A percentile compares a stretch with the other conserved stretches of the same genome.
These are phyloP conservation scores for Penicillium sp. DNA, from an alignment of 2,329 filamentous ascomycete species.

Conservation along the genomic window DNA sequence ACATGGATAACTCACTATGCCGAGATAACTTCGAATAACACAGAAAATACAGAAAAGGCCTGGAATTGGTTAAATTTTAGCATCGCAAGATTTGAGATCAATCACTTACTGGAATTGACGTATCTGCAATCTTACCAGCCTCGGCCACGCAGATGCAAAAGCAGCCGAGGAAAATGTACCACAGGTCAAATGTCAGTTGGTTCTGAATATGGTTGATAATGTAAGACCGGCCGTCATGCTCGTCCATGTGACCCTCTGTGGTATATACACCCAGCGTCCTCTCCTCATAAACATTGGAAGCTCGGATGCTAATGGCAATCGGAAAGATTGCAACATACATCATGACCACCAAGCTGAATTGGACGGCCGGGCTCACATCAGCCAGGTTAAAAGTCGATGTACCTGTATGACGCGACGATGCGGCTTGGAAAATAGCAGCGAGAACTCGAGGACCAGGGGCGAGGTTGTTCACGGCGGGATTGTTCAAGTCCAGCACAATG, in stretches of 20 bases:
- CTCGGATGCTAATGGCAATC: constrained; percentile 86
- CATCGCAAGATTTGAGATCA: neutral
- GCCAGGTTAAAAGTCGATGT: constrained; percentile 55
- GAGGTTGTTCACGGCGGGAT: constrained; percentile 46
- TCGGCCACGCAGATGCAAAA: constrained; percentile 62
- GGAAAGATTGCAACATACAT: constrained; percentile 98
- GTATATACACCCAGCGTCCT: constrained; percentile 60
- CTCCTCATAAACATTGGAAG: constrained; percentile 69
- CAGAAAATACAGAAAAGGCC: constrained; percentile 57
- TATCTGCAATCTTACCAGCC: constrained; percentile 30
- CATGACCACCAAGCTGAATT: constrained; percentile 72
- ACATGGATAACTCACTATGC: constrained; percentile 35
- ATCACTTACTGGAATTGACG: constrained; percentile 25
- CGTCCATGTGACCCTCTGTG: constrained; percentile 30
- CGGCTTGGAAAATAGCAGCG: constrained; percentile 61
- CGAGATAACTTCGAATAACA: constrained; percentile 48
- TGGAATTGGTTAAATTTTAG: constrained; percentile 2
- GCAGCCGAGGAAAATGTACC: constrained; percentile 63
- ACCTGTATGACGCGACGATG: constrained; percentile 51
- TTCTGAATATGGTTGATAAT: constrained; percentile 59
- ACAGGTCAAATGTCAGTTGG: constrained; percentile 67
- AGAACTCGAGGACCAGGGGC: constrained; percentile 52
- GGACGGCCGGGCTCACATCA: constrained; percentile 55
- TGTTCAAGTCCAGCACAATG: constrained; percentile 53
- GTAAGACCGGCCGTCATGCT: constrained; percentile 39